Evolutionary conservation across 768 basidiomycete species (phyloP), one percentile per base, ranked within the genome.

Genomic region (Macrolepiota fuliginosa): DNA sequence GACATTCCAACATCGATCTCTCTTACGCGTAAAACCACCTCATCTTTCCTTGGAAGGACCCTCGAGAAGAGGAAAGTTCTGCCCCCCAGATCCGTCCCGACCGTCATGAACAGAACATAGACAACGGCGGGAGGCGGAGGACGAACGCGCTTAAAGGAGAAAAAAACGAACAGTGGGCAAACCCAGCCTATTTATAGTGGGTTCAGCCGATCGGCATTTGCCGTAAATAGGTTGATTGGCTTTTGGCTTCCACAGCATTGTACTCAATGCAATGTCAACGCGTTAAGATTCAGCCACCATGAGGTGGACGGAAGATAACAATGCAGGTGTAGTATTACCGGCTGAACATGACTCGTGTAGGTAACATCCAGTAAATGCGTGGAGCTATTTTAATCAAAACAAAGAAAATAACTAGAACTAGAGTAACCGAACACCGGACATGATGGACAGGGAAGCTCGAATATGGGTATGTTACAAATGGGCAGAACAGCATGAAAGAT

Each of bases 1-100:
- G 64, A 69, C 68, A 64, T 67, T 54, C 67, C 66, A 62, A 68
- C 63, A 66, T 67, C 69, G 58, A 53, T 64, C 47, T 58, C 22
- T 73, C 66, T 73, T 6, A 65, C 72, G 68, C 69, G 65, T 58
- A 68, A 70, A 71, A 71, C 69, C 71, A 71, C 69, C 72, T 69
- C 67, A 56, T 61, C 62, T 68, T 64, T 71, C 68, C 67, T 66
- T 37, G 67, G 59, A 25, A 32, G 40, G 1, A 37, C 65, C 68
- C 67, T 72, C 64, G 59, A 66, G 58, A 62, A 67, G 66, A 71
- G 70, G 70, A 71, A 71, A 71, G 69, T 52, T 52, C 22, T 64
- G 63, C 62, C 60, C 56, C 56, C 61, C 49, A 25, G 24, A n/a
- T 32, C 51, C 32, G 24, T 58, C 65, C 62, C 56, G 57, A 63